Conservation (phyloP, 352 stramenopile species). For the Achlya hypogyna region DNA sequence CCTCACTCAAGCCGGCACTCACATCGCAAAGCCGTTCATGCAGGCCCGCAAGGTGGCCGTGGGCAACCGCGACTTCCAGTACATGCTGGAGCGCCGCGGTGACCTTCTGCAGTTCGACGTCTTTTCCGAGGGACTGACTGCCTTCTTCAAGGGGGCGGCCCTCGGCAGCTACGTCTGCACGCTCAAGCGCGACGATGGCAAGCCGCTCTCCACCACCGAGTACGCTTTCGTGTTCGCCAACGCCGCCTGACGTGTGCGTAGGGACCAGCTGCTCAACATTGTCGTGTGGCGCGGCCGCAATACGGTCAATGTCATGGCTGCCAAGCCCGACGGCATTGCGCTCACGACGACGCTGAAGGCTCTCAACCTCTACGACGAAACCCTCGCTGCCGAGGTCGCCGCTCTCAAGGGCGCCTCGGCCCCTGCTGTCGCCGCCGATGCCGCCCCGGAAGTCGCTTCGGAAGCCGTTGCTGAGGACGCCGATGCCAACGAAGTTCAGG, state of each 20-base stretch:
- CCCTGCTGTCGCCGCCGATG: not conserved
- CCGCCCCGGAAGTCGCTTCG: not conserved
- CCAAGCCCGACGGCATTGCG: slow-evolving; percentile 67
- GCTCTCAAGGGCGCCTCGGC: slow-evolving; percentile 3
- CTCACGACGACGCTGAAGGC: slow-evolving; percentile 78
- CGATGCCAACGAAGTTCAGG: not conserved
- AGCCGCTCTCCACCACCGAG: slow-evolving; percentile 13
- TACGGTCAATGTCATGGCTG: slow-evolving; percentile 80
- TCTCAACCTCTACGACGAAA: slow-evolving; percentile 57
- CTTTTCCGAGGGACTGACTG: slow-evolving; percentile 42
- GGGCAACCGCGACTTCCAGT: slow-evolving; percentile 66
- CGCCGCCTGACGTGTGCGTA: slow-evolving; percentile 22
- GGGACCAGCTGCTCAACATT: slow-evolving; percentile 73
- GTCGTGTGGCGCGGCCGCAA: slow-evolving; percentile 80
- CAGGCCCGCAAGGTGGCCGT: slow-evolving; percentile 53
- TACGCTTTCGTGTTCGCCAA: not conserved
- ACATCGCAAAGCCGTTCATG: slow-evolving; percentile 79
- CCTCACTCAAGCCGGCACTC: slow-evolving; percentile 81
- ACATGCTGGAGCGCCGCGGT: slow-evolving; percentile 72
- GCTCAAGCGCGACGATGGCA: slow-evolving; percentile 38
- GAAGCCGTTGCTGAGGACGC: not conserved
- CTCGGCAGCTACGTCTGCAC: slow-evolving; percentile 75
- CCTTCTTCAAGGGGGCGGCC: slow-evolving; percentile 43
- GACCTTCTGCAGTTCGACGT: slow-evolving; percentile 79
- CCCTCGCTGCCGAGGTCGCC: not conserved